These are phyloP conservation scores for Nematocida displodere DNA, from an alignment of 371 early-diverging fungal genomes.

Conservation along the genomic window DNA sequence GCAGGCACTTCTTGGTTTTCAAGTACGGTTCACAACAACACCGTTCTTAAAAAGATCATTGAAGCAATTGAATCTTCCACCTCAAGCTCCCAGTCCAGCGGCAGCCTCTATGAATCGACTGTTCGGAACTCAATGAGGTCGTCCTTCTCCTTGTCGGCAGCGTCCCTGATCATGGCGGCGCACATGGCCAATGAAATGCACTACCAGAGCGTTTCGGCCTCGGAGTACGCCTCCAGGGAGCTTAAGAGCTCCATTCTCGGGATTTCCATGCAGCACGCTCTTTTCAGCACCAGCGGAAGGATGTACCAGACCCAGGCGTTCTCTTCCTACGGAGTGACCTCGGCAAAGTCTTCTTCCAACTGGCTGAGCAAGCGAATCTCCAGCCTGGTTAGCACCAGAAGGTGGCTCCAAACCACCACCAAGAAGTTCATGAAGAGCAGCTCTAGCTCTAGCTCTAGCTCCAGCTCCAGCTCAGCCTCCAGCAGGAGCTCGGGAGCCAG, in stretches of 20 bases:
- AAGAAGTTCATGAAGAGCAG: conserved; percentile 18
- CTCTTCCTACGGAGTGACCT: conserved; percentile 10
- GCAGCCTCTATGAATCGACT: conserved; percentile 7
- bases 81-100: background rate
- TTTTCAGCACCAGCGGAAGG: conserved; percentile 28
- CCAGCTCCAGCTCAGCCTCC: no score
- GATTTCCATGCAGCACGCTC: conserved; percentile 40
- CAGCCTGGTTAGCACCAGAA: background rate
- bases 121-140: background rate
- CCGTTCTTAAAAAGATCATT: background rate
- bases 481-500: background rate
- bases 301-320: conserved; percentile 44
- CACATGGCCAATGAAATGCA: conserved; percentile 37
- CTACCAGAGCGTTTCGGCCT: conserved; percentile 37
- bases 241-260: conserved; percentile 24
- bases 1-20: conserved; percentile 27
- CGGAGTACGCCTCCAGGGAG: conserved; percentile 40
- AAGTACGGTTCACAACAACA: conserved; percentile 1
- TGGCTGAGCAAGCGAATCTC: conserved; percentile 22
- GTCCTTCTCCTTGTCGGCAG: conserved; percentile 11
- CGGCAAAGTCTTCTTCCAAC: background rate
- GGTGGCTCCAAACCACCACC: background rate
- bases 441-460: no score
- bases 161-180: conserved; percentile 16
- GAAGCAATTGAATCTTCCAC: background rate